These are phyloP conservation scores for Arachis monticola DNA, from an alignment of 331 rosid genomes.

Conservation along the genomic window DNA sequence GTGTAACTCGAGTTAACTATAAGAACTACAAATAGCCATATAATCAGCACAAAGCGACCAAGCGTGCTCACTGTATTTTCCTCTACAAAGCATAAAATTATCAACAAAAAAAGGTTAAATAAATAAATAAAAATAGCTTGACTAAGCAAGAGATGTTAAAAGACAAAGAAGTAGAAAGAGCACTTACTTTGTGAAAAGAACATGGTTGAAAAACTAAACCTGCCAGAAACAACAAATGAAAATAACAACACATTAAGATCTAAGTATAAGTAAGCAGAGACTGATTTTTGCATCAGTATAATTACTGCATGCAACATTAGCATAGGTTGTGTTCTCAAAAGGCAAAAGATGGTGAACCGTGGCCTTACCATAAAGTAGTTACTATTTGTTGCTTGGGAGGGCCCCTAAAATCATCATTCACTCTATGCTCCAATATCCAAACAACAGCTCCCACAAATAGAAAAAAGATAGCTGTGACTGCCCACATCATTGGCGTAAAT, in stretches of 20 bases:
- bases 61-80: constrained; percentile 84
- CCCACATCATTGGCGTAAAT: constrained; percentile 71
- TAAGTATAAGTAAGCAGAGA: neutral
- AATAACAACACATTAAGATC: constrained; percentile 27
- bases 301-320: neutral
- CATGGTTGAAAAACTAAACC: constrained; percentile 93
- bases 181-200: constrained; percentile 82
- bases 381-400: constrained; percentile 75
- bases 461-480: constrained; percentile 65
- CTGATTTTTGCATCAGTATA: constrained; percentile 1
- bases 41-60: constrained; percentile 71
- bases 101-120: too few species aligned
- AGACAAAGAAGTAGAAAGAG: constrained; percentile 3
- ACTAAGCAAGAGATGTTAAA: constrained; percentile 27
- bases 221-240: constrained; percentile 47
- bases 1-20: constrained; percentile 87
- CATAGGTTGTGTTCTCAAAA: too few species aligned
- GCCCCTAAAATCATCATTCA: constrained; percentile 84
- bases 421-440: constrained; percentile 89
- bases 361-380: constrained; percentile 76
- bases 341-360: neutral
- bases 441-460: constrained; percentile 71
- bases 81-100: constrained; percentile 47
- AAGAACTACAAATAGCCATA: constrained; percentile 87
- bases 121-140: neutral